These are phyloP conservation scores for Apium graveolens DNA, from an alignment of 129 eudicot genomes.

Conservation along the genomic window DNA sequence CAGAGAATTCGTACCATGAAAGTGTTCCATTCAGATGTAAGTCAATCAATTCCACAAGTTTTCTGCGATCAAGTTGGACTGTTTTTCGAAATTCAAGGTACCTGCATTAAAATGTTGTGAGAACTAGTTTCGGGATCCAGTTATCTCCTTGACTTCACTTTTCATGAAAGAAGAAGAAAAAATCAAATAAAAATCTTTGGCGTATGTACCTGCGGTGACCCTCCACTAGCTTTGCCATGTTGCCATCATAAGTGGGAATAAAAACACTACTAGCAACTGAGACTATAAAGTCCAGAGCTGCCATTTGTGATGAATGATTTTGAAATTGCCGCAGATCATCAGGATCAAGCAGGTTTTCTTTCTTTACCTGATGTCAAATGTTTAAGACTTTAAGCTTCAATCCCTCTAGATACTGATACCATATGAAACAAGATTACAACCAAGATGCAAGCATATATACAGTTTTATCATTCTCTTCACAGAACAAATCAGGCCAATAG, in stretches of 20 bases:
- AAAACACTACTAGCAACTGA: conserved; percentile 85
- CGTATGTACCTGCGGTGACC: conserved; percentile 89
- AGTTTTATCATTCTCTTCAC: neutral
- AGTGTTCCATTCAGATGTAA: conserved; percentile 65
- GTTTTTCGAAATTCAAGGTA: conserved; percentile 77
- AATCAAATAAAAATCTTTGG: neutral
- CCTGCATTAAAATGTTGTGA: conserved; percentile 40
- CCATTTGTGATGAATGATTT: conserved; percentile 99
- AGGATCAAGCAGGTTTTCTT: conserved; percentile 70
- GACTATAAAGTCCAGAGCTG: conserved; percentile 98
- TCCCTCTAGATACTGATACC: neutral
- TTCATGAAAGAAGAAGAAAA: neutral
- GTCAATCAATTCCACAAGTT: conserved; percentile 66
- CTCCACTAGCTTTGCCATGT: conserved; percentile 98
- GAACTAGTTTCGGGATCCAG: conserved; percentile 4
- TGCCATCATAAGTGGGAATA: conserved; percentile 97
- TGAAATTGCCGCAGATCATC: conserved; percentile 70
- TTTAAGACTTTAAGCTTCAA: neutral
- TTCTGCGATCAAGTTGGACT: conserved; percentile 53
- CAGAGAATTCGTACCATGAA: conserved; percentile 62
- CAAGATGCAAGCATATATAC: neutral
- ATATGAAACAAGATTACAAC: neutral
- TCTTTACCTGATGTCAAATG: conserved; percentile 50
- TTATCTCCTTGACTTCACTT: neutral
- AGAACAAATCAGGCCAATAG: neutral